Base-by-base conservation (phyloP, 306 rosid species). In the Cucurbita pepo region DNA sequence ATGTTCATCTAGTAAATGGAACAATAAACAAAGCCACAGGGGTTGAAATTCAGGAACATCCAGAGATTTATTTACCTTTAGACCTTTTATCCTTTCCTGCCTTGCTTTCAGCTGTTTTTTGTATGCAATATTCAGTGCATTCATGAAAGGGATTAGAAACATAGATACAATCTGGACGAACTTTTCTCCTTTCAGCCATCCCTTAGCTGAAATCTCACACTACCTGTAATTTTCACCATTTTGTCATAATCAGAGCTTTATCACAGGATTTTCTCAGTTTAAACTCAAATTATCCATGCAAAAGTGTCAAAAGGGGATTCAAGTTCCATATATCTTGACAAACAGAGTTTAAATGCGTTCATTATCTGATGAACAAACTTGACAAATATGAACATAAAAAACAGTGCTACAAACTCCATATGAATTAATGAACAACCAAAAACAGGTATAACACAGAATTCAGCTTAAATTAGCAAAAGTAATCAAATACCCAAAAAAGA, bases 61-160 rank as follows among this genome's bases (percentile, higher is more conserved):
- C 53, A 74, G 66, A 77, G 64, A 30, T 62, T 21, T 43, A 65
- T 76, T 76, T 22, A 79, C 90, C 92, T 81, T 84, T 47, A 73
- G 80, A 77, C 83, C 82, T 95, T 81, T 73, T 89, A 8, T 63
- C 83, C 79, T 80, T 89, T 19, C 77, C 56, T 55, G 81, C 74
- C 77, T 87, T 81, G 77, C 88, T 80, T 71, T 95, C 97, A 56
- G 85, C 85, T 67, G 85, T 81, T 85, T 80, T 91, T 15, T 37
- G 86, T 75, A 78, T 5, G 83, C 99, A 95, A 70, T 65, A 22
- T 1, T 89, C 91, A 10, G 96, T 75, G 79, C 99, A 95, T 81
- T 95, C 92, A 81, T 95, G 99, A 64, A 81, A 95, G 12, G 99
- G 99, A 82, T 95, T 95, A 4, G 86, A 51, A 43, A 79, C 90